phyloP scores from a whole-genome alignment of 495 filamentous ascomycete genomes.

The Neurospora pannonica region DNA sequence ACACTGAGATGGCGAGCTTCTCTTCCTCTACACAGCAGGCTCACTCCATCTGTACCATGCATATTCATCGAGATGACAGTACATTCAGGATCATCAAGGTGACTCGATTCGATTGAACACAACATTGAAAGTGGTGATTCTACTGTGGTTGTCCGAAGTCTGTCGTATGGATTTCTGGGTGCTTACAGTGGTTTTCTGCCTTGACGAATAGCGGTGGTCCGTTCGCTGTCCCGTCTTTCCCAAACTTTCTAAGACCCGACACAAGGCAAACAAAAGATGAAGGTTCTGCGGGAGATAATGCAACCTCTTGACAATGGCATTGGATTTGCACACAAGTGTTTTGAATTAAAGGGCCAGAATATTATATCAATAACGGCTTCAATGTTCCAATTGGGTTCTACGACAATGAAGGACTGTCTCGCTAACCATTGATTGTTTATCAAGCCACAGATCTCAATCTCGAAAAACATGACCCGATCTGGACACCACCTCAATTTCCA shows the following conservation, averaged over 20 bases:
- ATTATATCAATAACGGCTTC: background rate
- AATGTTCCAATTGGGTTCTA: background rate
- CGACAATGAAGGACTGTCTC: background rate
- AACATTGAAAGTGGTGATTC: background rate
- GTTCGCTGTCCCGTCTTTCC: background rate
- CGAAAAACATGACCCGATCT: background rate
- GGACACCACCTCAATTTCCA: background rate
- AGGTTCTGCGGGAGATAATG: background rate
- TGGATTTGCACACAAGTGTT: background rate
- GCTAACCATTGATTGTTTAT: background rate
- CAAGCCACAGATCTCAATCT: background rate
- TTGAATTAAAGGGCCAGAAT: background rate
- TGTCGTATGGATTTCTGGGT: background rate
- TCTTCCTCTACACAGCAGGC: background rate
- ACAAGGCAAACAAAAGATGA: background rate
- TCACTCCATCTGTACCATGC: background rate
- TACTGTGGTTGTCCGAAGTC: background rate
- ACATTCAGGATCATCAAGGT: background rate
- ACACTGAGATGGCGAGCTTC: background rate
- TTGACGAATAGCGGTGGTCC: background rate
- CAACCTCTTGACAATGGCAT: background rate
- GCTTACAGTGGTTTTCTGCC: background rate
- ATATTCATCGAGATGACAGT: background rate
- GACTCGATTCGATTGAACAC: too few species aligned
- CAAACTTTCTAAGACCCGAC: background rate